Percentiles rank a stretch among this genome's conserved stretches.
phyloP scores from a whole-genome alignment of 2,329 filamentous ascomycete species.

The Colletotrichum graminicola region DNA sequence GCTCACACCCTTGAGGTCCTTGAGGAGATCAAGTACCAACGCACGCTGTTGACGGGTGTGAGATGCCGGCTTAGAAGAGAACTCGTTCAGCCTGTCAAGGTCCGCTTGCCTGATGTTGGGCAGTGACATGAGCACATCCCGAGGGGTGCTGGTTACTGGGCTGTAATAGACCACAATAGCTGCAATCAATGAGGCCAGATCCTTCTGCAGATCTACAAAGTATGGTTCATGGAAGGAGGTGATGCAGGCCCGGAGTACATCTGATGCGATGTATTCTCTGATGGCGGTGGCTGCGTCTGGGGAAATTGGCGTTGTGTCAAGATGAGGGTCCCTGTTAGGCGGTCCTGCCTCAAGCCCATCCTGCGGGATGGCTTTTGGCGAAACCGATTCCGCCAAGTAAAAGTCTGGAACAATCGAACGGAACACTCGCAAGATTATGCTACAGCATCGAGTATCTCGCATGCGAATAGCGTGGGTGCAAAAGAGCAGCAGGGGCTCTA shows the following conservation, averaged over 20 bases:
- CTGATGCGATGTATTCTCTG: conserved; percentile 88
- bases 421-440: conserved; percentile 87
- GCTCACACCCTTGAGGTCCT: conserved; percentile 88
- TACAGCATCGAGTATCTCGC: conserved; percentile 89
- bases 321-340: conserved; percentile 38
- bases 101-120: conserved; percentile 79
- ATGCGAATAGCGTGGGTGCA: conserved; percentile 91
- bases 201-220: conserved; percentile 95
- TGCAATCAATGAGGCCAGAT: conserved; percentile 89
- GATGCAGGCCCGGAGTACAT: conserved; percentile 91
- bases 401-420: conserved; percentile 88
- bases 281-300: conserved; percentile 73
- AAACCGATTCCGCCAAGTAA: conserved; percentile 48
- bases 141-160: conserved; percentile 75
- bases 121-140: conserved; percentile 80
- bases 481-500: conserved; percentile 91
- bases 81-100: conserved; percentile 73
- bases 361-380: conserved; percentile 48
- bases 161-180: conserved; percentile 85
- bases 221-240: conserved; percentile 94
- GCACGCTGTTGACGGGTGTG: conserved; percentile 83
- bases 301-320: conserved; percentile 62
- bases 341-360: conserved; percentile 43
- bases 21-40: conserved; percentile 85
- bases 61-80: conserved; percentile 68